Conservation (phyloP, 2,329 filamentous ascomycete genomes). For the Zalaria sp. region DNA sequence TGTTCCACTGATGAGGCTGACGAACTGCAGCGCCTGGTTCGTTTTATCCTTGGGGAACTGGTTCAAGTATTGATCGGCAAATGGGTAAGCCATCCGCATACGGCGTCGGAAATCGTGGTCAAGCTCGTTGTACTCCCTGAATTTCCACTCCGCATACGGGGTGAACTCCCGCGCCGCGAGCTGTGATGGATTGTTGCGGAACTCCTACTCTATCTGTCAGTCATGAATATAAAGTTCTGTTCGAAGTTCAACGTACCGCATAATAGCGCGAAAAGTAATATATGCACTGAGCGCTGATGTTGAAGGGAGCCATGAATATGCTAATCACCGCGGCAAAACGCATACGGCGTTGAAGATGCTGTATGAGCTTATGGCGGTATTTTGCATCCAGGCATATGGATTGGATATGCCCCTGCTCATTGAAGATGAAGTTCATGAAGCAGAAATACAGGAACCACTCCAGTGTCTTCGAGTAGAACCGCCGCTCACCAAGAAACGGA, state of each 20-base stretch:
- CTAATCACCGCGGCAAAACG: constrained; percentile 75
- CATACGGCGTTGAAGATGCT: constrained; percentile 64
- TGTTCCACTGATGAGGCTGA: constrained; percentile 78
- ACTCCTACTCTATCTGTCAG: constrained; percentile 47
- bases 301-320: constrained; percentile 71
- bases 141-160: constrained; percentile 91
- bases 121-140: constrained; percentile 94
- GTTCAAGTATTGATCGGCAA: constrained; percentile 80
- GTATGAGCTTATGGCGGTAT: constrained; percentile 63
- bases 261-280: constrained; percentile 94
- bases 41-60: constrained; percentile 95
- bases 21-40: constrained; percentile 67
- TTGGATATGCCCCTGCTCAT: constrained; percentile 73
- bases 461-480: constrained; percentile 77
- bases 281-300: constrained; percentile 73
- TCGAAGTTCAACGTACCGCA: constrained; percentile 42
- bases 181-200: constrained; percentile 81
- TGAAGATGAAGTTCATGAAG: constrained; percentile 88
- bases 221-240: not conserved
- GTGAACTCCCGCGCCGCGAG: constrained; percentile 86
- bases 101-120: constrained; percentile 83
- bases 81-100: constrained; percentile 87
- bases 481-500: constrained; percentile 65
- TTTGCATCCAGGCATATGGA: constrained; percentile 75
- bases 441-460: constrained; percentile 87